Percentiles rank a stretch among this genome's conserved stretches.
Evolutionary conservation across 768 basidiomycete genomes (phyloP).

Genomic region (Tylopilus subfusipes): DNA sequence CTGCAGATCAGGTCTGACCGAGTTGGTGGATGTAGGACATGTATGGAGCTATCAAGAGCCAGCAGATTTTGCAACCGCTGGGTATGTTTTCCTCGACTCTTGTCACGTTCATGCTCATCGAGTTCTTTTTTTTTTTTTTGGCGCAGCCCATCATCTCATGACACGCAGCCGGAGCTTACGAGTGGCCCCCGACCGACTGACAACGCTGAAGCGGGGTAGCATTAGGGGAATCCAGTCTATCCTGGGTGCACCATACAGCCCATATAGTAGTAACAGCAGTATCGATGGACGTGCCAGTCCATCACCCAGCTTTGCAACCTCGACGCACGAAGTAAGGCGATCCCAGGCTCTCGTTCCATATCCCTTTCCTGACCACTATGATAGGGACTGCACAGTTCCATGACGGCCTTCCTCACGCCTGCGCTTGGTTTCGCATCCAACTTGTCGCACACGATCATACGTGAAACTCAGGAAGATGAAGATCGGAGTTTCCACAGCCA

Average conservation of each 20-base stretch:
- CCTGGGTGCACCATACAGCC: slow-evolving; percentile 65
- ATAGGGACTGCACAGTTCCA: slow-evolving; percentile 59
- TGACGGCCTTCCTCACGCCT: slow-evolving; percentile 70
- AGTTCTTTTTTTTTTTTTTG: slow-evolving; percentile 43
- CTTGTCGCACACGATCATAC: slow-evolving; percentile 93
- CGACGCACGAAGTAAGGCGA: slow-evolving; percentile 68
- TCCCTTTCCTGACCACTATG: slow-evolving; percentile 12
- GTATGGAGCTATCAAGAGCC: slow-evolving; percentile 86
- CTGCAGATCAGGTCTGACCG: background rate
- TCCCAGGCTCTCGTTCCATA: background rate
- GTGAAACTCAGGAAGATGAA: slow-evolving; percentile 88
- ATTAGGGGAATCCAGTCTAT: slow-evolving; percentile 86
- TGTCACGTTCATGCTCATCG: slow-evolving; percentile 46
- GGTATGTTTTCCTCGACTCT: slow-evolving; percentile 37
- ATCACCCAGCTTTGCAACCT: slow-evolving; percentile 87
- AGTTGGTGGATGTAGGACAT: slow-evolving; percentile 62
- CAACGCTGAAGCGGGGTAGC: slow-evolving; percentile 84
- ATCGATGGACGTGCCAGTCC: slow-evolving; percentile 91
- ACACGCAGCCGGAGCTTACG: slow-evolving; percentile 70
- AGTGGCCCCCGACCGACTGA: slow-evolving; percentile 65
- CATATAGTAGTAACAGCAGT: slow-evolving; percentile 80
- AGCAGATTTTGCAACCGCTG: slow-evolving; percentile 85
- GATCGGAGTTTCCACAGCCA: slow-evolving; percentile 64
- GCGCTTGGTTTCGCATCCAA: slow-evolving; percentile 97
- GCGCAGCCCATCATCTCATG: slow-evolving; percentile 40